phyloP scores from a whole-genome alignment of 2,329 filamentous ascomycete genomes.

The Chaetomium sp. region DNA sequence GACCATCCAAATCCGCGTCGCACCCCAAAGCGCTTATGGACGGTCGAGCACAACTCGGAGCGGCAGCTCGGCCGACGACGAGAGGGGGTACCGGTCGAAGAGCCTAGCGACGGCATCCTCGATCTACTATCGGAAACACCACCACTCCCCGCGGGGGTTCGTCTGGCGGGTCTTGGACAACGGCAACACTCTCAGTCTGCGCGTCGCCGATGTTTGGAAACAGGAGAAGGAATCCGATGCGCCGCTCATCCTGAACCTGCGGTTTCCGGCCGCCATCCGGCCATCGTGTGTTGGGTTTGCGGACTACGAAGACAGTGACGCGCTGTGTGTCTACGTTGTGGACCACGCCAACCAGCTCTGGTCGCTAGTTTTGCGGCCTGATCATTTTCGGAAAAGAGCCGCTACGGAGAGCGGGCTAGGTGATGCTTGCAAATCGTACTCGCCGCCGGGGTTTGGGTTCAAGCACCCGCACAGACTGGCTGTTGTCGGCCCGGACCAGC shows the following conservation, averaged over 20 bases:
- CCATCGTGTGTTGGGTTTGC: conserved; percentile 75
- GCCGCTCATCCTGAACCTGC: conserved; percentile 68
- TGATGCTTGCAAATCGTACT: conserved; percentile 69
- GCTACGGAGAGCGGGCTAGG: conserved; percentile 67
- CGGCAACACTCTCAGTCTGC: conserved; percentile 72
- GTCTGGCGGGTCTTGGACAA: conserved; percentile 86
- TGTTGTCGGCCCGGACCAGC: conserved; percentile 63
- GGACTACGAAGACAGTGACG: conserved; percentile 71
- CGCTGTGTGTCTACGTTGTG: conserved; percentile 71
- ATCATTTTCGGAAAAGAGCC: conserved; percentile 67
- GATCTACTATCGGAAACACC: conserved; percentile 74
- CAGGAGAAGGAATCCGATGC: conserved; percentile 60
- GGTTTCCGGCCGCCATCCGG: conserved; percentile 67
- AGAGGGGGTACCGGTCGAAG: conserved; percentile 64
- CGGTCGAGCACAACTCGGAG: conserved; percentile 30
- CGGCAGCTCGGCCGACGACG: conserved; percentile 52
- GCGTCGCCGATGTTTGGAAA: conserved; percentile 73
- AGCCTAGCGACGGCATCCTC: conserved; percentile 73
- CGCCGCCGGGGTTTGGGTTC: conserved; percentile 67
- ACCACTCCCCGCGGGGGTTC: conserved; percentile 74
- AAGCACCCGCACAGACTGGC: conserved; percentile 75
- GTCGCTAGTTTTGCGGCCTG: conserved; percentile 73
- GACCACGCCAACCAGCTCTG: conserved; percentile 75
- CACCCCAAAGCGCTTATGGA: conserved; percentile 37
- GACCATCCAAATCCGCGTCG: conserved; percentile 63